Conservation (phyloP, 2,329 filamentous ascomycete genomes). For the Akanthomyces muscarius region DNA sequence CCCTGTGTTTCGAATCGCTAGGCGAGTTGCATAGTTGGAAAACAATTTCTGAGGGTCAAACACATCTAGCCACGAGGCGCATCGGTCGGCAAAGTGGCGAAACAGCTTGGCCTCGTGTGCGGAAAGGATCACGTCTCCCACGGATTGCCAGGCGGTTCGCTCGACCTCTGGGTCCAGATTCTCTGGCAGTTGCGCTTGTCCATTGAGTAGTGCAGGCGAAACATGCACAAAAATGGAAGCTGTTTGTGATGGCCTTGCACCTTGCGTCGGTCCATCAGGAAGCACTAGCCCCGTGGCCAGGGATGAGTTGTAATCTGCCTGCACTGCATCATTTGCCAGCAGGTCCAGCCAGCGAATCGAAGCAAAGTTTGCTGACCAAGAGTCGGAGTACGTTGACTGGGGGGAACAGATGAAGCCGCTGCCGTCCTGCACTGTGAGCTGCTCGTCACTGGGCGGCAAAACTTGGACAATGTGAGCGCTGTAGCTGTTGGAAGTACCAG, state of each 20-base stretch:
- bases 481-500: not conserved
- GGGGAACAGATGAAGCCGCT: not conserved
- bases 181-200: conserved; percentile 10
- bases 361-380: conserved; percentile 27
- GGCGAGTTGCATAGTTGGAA: conserved; percentile 18
- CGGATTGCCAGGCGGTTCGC: conserved; percentile 26
- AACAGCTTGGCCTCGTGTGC: conserved; percentile 28
- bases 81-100: conserved; percentile 27
- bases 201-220: conserved; percentile 11
- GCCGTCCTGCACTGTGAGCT: not conserved
- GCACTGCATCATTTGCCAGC: conserved; percentile 18
- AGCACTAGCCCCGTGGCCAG: conserved; percentile 21
- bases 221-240: conserved; percentile 11
- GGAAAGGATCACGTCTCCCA: conserved; percentile 23
- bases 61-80: conserved; percentile 18
- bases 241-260: not conserved
- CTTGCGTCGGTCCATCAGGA: not conserved
- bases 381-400: conserved; percentile 23
- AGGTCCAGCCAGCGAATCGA: conserved; percentile 23
- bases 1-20: conserved; percentile 42
- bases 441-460: not conserved
- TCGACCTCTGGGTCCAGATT: conserved; percentile 20
- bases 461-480: not conserved
- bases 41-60: conserved; percentile 18
- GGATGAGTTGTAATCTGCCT: conserved; percentile 31